phyloP scores from a whole-genome alignment of 768 basidiomycete genomes.

The Gymnopilus junonius region DNA sequence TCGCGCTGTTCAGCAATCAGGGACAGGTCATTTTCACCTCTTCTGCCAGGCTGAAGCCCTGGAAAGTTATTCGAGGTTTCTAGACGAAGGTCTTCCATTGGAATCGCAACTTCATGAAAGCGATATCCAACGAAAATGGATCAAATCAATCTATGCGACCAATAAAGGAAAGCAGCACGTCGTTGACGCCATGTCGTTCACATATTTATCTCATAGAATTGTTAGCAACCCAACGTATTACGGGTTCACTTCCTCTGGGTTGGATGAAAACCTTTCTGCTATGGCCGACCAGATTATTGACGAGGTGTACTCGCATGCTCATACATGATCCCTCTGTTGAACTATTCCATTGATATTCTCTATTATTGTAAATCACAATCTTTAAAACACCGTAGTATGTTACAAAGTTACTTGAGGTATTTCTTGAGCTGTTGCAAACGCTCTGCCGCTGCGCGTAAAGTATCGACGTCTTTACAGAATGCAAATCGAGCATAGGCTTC shows the following conservation, averaged over 20 bases:
- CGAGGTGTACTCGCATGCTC: slow-evolving; percentile 15
- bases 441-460: slow-evolving; percentile 79
- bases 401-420: slow-evolving; percentile 43
- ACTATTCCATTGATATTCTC: not conserved
- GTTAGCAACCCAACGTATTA: slow-evolving; percentile 88
- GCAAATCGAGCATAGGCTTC: slow-evolving; percentile 89
- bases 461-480: slow-evolving; percentile 95
- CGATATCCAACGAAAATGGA: slow-evolving; percentile 43
- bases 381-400: not conserved
- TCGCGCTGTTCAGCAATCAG: slow-evolving; percentile 69
- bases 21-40: slow-evolving; percentile 72
- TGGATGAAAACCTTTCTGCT: slow-evolving; percentile 66
- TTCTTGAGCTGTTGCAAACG: slow-evolving; percentile 77
- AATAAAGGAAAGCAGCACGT: slow-evolving; percentile 58
- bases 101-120: slow-evolving; percentile 77
- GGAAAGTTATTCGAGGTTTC: slow-evolving; percentile 80
- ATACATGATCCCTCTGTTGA: not conserved
- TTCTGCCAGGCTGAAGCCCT: slow-evolving; percentile 90
- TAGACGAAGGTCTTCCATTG: slow-evolving; percentile 87
- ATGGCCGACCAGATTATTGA: slow-evolving; percentile 62
- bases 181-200: slow-evolving; percentile 80
- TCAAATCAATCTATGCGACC: slow-evolving; percentile 20
- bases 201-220: slow-evolving; percentile 75
- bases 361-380: not conserved
- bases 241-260: slow-evolving; percentile 49